Base-by-base conservation (phyloP, 257 asterid species). In the Craterostigma plantagineum region DNA sequence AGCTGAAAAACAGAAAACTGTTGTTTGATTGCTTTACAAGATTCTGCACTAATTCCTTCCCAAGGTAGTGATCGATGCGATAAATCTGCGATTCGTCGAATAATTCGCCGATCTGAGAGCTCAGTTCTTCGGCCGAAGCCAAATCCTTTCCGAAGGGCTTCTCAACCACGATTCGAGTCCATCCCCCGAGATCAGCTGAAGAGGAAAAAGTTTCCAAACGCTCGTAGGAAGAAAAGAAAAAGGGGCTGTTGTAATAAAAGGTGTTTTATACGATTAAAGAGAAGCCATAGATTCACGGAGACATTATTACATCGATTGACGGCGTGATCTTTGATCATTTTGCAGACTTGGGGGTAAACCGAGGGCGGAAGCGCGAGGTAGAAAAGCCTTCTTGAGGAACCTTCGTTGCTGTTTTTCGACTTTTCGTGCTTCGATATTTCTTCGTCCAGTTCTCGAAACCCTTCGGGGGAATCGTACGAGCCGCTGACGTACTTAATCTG, bases 351-450 rank as follows among this genome's bases (percentile, higher is more conserved):
- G 17, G 99, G 99, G 62, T 90, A 90, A 15, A 90, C 92, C 16
- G 99, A 77, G 13, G 99, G 99, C 39, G 99, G 99, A 67, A 83
- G 99, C 46, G 99, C 99, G 35, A 90, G 67, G 63, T 90, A 90
- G 71, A 90, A 90, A 41, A 90, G 94, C 65, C 99, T 75, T 49
- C 99, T 64, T 12, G 92, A 66, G 43, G 81, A 68, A 64, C 92
- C 92, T 63, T 76, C 81, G 1, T 57, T 55, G 51, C 69, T 72
- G 52, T 72, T 72, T 51, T 11, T 77, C 4, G 84, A 75, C 33
- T 65, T 30, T 64, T 90, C 99, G 13, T 83, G 91, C 79, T 75
- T 80, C 13, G 74, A 56, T 63, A 90, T 79, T n/a, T 84, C 91
- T 68, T 63, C 45, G 54, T 90, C 94, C 59, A 90, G 53, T 53